Evolutionary conservation across 2,329 filamentous ascomycete genomes (phyloP), one percentile per base, ranked within the genome.

Genomic region (Emergomyces pasteurianus): DNA sequence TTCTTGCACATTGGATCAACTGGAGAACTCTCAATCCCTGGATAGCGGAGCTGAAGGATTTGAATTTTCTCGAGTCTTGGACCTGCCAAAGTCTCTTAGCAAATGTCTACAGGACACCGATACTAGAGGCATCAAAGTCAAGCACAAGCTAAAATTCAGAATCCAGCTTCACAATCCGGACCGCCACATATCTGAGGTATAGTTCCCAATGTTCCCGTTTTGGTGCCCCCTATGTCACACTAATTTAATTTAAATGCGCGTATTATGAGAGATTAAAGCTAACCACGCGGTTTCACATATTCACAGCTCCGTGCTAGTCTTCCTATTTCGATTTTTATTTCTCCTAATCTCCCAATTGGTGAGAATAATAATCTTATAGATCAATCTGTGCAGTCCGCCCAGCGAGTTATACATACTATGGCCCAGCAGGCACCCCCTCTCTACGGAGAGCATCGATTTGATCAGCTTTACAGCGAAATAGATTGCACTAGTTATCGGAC

Each of bases 141-240:
- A 90, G 60, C 94, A 99, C 74, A 95, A 95, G 76, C 82, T 97
- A 66, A 92, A 92, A 77, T 82, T 97, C 69, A 90, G 90, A 57
- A 87, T 97, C 63, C 90, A 92, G 54, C 82, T 99, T 46, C 88
- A 91, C 74, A 97, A 99, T 68, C 92, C 94, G 0, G 94, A 99
- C 71, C 92, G 92, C 0, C 94, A 97, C 71, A 82, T 92, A 60
- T 96, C 92, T 60, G 92, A 97, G 81, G 85, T 88, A 40, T 14
- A 31, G 43, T 43, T 12, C 23, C 21, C 43, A 47, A 23, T 47
- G 9, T 18, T 7, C 34, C 34, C 21, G n/a, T 50, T n/a, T n/a
- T n/a, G n/a, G n/a, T n/a, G n/a, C n/a, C n/a, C n/a, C n/a, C n/a
- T n/a, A n/a, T n/a, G n/a, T n/a, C n/a, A n/a, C n/a, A n/a, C n/a